A percentile compares a stretch with the other conserved stretches of the same genome.
Evolutionary conservation across 345 rosid genomes (phyloP).

Genomic region (Salix exigua): DNA sequence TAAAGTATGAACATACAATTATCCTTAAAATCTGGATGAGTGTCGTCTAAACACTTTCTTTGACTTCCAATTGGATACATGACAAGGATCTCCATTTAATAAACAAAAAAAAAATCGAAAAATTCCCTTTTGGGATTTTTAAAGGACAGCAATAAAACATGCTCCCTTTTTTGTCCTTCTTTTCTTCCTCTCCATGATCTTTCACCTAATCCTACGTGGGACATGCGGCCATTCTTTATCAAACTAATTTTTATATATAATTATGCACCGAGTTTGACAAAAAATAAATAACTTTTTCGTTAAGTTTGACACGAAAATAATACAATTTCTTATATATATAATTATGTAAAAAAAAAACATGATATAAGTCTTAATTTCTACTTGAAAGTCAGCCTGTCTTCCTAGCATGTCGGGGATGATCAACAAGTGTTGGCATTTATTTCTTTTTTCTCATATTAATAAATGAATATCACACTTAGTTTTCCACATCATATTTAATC

Average conservation of each 20-base stretch:
- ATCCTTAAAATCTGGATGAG: constrained; percentile 18
- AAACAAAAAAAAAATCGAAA: neutral
- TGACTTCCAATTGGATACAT: constrained; percentile 36
- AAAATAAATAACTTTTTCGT: neutral
- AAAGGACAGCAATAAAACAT: constrained; percentile 10
- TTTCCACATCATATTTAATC: too few species aligned
- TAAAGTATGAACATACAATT: constrained; percentile 22
- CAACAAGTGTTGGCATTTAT: neutral
- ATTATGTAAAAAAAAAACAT: too few species aligned
- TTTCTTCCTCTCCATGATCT: constrained; percentile 1
- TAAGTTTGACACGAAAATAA: neutral
- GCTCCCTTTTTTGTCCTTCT: constrained; percentile 4
- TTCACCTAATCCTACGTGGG: constrained; percentile 25
- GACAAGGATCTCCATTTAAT: neutral
- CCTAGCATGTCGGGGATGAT: neutral
- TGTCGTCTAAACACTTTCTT: constrained; percentile 17
- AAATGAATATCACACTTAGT: neutral
- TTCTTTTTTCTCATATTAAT: neutral
- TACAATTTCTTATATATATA: too few species aligned
- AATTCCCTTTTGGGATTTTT: neutral
- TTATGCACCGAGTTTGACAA: too few species aligned
- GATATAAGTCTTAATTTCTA: neutral
- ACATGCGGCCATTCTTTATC: neutral
- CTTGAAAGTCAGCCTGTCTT: neutral
- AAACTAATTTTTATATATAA: too few species aligned